Conservation (phyloP, 441 rosid species). For the Pelargonium cotyledonis region DNA sequence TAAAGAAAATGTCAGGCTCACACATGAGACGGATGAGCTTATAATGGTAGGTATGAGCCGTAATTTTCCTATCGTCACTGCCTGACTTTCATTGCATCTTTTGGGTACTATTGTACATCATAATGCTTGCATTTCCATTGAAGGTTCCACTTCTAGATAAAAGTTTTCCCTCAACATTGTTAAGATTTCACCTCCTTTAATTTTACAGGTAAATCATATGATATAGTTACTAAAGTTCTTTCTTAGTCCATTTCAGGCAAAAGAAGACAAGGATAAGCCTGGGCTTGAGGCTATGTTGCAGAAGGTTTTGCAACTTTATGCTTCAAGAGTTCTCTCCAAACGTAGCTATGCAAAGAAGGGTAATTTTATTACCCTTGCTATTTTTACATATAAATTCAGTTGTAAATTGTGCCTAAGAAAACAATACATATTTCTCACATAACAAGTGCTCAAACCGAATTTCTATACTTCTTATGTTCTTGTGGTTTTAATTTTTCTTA, state of each 20-base stretch:
- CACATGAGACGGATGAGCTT: neutral
- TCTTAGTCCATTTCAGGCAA: conserved; percentile 44
- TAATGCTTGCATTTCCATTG: neutral
- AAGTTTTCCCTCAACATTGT: neutral
- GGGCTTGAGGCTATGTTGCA: conserved; percentile 90
- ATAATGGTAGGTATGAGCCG: neutral
- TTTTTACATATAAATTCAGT: neutral
- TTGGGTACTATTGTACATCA: neutral
- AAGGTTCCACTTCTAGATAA: neutral
- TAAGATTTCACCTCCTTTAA: neutral
- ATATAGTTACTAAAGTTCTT: conserved; percentile 10
- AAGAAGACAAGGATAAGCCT: conserved; percentile 83
- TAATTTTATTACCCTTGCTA: conserved; percentile 16
- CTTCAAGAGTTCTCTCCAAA: conserved; percentile 66
- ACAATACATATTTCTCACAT: neutral
- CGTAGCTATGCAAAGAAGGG: conserved; percentile 95
- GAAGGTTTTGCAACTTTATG: conserved; percentile 84
- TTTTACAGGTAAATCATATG: neutral
- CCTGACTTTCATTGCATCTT: neutral
- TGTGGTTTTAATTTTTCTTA: conserved; percentile 8
- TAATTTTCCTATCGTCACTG: neutral
- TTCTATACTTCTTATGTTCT: neutral
- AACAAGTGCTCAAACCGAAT: neutral
- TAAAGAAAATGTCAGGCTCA: too few species aligned
- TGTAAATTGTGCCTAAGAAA: neutral